Percentiles rank a stretch among this genome's conserved stretches.
These are phyloP conservation scores for Penicillium sp. DNA, from an alignment of 2,329 filamentous ascomycete genomes.

Conservation along the genomic window DNA sequence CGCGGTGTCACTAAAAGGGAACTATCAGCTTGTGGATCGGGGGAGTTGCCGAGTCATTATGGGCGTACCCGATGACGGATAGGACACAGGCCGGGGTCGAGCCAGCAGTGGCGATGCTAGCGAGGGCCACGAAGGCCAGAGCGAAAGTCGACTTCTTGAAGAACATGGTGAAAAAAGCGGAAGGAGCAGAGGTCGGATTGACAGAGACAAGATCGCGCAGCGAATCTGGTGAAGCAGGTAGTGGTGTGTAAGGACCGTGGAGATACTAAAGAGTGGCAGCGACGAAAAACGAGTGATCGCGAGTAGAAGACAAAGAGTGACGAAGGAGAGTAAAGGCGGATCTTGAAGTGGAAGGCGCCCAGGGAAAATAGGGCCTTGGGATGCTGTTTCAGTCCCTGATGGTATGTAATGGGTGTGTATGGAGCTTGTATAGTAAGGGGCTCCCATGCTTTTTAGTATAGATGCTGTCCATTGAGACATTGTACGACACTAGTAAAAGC, in stretches of 20 bases:
- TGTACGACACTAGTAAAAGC: neutral
- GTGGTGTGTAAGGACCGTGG: conserved; percentile 14
- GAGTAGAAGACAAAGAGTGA: conserved; percentile 24
- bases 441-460: neutral
- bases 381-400: conserved; percentile 1
- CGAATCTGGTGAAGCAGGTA: conserved; percentile 10
- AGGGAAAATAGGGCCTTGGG: conserved; percentile 17
- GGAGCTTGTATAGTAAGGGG: neutral
- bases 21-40: conserved; percentile 17
- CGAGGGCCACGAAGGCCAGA: conserved; percentile 44
- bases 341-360: conserved; percentile 11
- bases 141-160: conserved; percentile 41
- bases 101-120: conserved; percentile 41
- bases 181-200: conserved; percentile 1
- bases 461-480: neutral
- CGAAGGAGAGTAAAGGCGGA: conserved; percentile 15
- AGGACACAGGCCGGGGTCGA: conserved; percentile 50
- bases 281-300: conserved; percentile 10
- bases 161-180: conserved; percentile 36
- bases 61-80: conserved; percentile 46
- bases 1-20: conserved; percentile 27
- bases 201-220: conserved; percentile 17
- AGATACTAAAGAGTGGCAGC: conserved; percentile 21
- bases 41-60: neutral
- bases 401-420: neutral